These are phyloP conservation scores for Leptographium flavum DNA, from an alignment of 2,329 filamentous ascomycete species.

Conservation along the genomic window DNA sequence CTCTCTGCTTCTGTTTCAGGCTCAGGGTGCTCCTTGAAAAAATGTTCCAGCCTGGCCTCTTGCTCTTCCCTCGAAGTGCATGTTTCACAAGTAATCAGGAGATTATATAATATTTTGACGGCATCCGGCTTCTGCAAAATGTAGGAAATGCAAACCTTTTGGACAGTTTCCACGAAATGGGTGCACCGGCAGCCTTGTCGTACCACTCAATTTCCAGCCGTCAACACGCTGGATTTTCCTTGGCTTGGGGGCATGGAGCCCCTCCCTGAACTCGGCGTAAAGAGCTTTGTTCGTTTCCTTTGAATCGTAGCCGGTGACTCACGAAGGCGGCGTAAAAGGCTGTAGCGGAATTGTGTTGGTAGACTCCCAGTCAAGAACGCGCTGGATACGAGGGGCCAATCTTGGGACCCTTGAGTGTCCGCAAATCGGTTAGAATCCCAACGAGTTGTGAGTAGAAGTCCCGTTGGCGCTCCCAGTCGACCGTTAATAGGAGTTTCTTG, in stretches of 20 bases:
- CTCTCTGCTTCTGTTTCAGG: neutral
- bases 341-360: slow-evolving; percentile 6
- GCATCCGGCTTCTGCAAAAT: slow-evolving; percentile 2
- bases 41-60: neutral
- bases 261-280: neutral
- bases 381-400: slow-evolving; percentile 14
- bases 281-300: neutral
- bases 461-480: neutral
- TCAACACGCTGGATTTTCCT: neutral
- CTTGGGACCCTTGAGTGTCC: neutral
- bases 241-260: neutral
- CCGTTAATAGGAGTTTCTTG: slow-evolving; percentile 3
- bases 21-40: neutral
- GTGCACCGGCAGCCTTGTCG: too few species aligned
- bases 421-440: too few species aligned
- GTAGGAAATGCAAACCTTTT: neutral
- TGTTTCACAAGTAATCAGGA: too few species aligned
- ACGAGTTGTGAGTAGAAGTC: slow-evolving; percentile 10
- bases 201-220: slow-evolving; percentile 2
- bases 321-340: slow-evolving; percentile 9
- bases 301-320: slow-evolving; percentile 7
- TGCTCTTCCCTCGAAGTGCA: neutral
- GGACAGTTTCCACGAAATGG: neutral
- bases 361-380: slow-evolving; percentile 17
- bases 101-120: neutral